These are phyloP conservation scores for Pavlovales sp. DNA, from an alignment of 208 protist genomes.

Conservation along the genomic window DNA sequence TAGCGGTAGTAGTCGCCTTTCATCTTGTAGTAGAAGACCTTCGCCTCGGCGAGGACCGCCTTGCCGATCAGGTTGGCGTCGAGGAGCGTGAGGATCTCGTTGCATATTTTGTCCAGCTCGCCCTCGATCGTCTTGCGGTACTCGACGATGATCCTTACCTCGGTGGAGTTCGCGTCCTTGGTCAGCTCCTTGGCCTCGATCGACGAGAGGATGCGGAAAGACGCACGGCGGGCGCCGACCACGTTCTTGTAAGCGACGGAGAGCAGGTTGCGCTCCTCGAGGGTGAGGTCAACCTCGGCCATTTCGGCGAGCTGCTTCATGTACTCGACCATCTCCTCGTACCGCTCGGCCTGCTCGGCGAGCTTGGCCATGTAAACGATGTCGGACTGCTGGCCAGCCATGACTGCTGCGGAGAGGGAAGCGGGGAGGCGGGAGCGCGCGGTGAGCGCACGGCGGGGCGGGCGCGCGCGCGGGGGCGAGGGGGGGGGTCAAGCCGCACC, in stretches of 20 bases:
- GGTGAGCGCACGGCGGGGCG: too few relatives aligned
- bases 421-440: too few relatives aligned
- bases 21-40: constrained; percentile 82
- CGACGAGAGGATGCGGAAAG: constrained; percentile 80
- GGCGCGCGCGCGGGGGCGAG: too few relatives aligned
- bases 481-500: too few relatives aligned
- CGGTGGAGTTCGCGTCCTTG: constrained; percentile 61
- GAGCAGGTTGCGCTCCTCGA: constrained; percentile 99
- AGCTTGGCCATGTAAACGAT: constrained; percentile 34
- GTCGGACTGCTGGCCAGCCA: too few relatives aligned
- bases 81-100: constrained; percentile 81
- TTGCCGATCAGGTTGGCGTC: constrained; percentile 89
- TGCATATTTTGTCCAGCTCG: constrained; percentile 95
- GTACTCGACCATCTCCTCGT: constrained; percentile 67
- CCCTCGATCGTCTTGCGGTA: constrained; percentile 92
- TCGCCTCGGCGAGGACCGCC: constrained; percentile 52
- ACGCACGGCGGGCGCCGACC: constrained; percentile 94
- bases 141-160: constrained; percentile 71
- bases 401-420: too few relatives aligned
- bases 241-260: constrained; percentile 99
- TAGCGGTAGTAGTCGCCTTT: constrained; percentile 78
- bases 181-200: constrained; percentile 38
- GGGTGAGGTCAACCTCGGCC: constrained; percentile 79
- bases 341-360: constrained; percentile 48
- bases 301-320: constrained; percentile 95